Conservation (phyloP, 352 stramenopile species). For the Thalassiosira allenii region DNA sequence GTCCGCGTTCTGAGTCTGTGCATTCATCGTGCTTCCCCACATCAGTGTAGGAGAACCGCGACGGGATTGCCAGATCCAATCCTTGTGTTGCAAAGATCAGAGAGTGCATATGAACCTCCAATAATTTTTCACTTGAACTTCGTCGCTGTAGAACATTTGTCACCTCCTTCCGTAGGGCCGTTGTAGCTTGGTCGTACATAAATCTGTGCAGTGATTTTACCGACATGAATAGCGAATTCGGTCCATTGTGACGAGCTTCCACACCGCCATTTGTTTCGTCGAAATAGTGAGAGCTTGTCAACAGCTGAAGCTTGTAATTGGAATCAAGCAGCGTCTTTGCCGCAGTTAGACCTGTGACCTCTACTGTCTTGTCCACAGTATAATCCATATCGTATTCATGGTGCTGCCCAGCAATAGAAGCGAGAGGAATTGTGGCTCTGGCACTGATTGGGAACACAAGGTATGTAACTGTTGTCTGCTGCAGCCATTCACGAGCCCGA, state of each 20-base stretch:
- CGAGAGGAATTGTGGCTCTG: constrained; percentile 11
- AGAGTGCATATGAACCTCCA: constrained; percentile 41
- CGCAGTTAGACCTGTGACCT: constrained; percentile 36
- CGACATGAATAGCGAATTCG: constrained; percentile 58
- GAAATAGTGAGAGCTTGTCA: constrained; percentile 54
- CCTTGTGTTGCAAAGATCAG: constrained; percentile 76
- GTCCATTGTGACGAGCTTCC: constrained; percentile 35
- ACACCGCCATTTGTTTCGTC: constrained; percentile 23
- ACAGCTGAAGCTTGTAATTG: constrained; percentile 68
- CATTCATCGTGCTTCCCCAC: constrained; percentile 29
- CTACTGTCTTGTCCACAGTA: constrained; percentile 1
- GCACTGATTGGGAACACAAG: constrained; percentile 52
- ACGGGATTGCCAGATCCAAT: constrained; percentile 71
- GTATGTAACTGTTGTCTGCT: constrained; percentile 63
- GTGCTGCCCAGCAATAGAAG: constrained; percentile 12
- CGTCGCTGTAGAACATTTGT: no score
- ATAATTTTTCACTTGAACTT: no score
- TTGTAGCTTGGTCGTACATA: constrained; percentile 13
- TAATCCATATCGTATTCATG: constrained; percentile 32
- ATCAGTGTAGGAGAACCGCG: constrained; percentile 34
- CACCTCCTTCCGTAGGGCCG: constrained; percentile 21
- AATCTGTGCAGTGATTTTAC: constrained; percentile 38
- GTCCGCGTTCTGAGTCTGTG: constrained; percentile 15
- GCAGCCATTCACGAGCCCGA: constrained; percentile 13
- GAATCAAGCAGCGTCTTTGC: constrained; percentile 47